phyloP scores from a whole-genome alignment of 2,329 filamentous ascomycete species.

The Chalaropsis thielavioides region DNA sequence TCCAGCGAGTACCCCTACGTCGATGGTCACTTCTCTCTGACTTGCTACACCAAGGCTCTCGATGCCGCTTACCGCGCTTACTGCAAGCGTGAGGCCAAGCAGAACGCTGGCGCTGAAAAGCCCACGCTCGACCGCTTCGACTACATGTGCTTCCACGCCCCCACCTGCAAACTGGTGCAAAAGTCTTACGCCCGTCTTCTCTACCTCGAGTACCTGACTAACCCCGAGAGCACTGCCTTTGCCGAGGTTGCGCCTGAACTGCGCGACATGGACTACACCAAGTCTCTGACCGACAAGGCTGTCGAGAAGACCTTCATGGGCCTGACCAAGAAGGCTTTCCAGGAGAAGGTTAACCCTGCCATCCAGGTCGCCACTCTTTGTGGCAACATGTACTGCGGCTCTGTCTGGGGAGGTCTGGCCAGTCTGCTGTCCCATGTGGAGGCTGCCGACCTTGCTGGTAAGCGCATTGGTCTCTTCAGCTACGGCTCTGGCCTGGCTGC shows the following conservation, averaged over 20 bases:
- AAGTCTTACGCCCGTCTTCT: conserved; percentile 74
- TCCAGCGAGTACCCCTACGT: conserved; percentile 79
- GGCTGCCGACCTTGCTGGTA: conserved; percentile 49
- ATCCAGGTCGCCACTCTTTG: conserved; percentile 67
- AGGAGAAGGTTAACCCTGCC: conserved; percentile 58
- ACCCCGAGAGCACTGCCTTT: conserved; percentile 53
- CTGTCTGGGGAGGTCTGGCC: conserved; percentile 63
- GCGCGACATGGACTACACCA: conserved; percentile 62
- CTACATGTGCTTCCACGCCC: conserved; percentile 69
- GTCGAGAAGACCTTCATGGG: conserved; percentile 80
- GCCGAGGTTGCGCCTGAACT: conserved; percentile 62
- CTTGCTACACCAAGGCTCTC: conserved; percentile 68
- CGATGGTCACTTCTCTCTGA: conserved; percentile 69
- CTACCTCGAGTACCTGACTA: conserved; percentile 70
- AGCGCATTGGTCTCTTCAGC: conserved; percentile 63
- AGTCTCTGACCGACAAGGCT: conserved; percentile 65
- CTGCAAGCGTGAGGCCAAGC: conserved; percentile 53
- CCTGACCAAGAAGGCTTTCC: conserved; percentile 71
- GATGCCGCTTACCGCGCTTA: conserved; percentile 73
- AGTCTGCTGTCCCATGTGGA: conserved; percentile 52
- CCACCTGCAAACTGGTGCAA: conserved; percentile 74
- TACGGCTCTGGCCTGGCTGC: conserved; percentile 64
- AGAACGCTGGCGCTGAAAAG: conserved; percentile 34
- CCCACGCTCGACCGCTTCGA: conserved; percentile 66
- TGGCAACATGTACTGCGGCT: conserved; percentile 54